Conservation (phyloP, 495 filamentous ascomycete species). For the Massariosphaeria phaeospora region DNA sequence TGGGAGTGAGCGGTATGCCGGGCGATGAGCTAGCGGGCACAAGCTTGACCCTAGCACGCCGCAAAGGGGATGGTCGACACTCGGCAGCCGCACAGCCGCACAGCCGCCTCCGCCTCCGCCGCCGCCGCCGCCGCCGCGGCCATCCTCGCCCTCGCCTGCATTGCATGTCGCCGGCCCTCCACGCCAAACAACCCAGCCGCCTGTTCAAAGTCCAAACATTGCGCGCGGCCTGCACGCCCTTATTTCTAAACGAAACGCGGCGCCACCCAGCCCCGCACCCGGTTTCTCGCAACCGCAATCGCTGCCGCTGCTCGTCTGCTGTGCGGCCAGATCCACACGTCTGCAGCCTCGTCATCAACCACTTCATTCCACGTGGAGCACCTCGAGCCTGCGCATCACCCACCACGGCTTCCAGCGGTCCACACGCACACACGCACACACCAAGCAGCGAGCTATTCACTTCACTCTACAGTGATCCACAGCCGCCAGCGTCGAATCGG, state of each 20-base stretch:
- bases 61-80: background rate
- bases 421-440: background rate
- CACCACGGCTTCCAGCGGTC: conserved; percentile 16
- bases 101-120: too few species aligned
- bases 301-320: background rate
- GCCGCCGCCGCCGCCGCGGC: too few species aligned
- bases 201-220: background rate
- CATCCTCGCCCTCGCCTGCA: too few species aligned
- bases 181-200: background rate
- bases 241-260: background rate
- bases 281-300: too few species aligned
- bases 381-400: conserved; percentile 23
- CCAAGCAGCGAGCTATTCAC: conserved; percentile 1
- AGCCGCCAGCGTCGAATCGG: conserved; percentile 12
- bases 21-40: too few species aligned
- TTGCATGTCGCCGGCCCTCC: background rate
- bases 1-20: too few species aligned
- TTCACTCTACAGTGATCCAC: conserved; percentile 2
- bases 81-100: too few species aligned
- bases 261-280: too few species aligned
- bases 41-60: background rate
- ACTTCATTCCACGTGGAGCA: conserved; percentile 30
- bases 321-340: conserved; percentile 9
- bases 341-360: conserved; percentile 28
- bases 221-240: background rate